Conservation (phyloP, 768 basidiomycete species). For the Dentipellis sp. region DNA sequence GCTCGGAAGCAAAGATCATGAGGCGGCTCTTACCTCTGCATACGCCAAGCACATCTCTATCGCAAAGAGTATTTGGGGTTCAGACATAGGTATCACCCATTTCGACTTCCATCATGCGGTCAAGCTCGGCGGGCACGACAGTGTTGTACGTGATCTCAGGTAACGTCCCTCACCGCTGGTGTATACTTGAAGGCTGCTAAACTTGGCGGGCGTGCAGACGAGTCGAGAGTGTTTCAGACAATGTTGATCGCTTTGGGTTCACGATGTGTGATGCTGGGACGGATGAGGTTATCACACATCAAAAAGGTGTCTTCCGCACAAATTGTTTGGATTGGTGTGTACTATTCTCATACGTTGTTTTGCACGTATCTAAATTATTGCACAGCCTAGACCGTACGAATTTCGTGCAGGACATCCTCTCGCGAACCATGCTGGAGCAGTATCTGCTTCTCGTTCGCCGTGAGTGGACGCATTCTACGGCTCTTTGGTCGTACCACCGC, state of each 20-base stretch:
- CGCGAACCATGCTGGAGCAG: slow-evolving; percentile 69
- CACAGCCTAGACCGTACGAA: slow-evolving; percentile 91
- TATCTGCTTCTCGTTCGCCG: slow-evolving; percentile 73
- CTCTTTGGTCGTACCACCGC: slow-evolving; percentile 81
- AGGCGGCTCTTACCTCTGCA: slow-evolving; percentile 71
- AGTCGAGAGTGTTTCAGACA: slow-evolving; percentile 45
- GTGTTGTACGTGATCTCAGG: slow-evolving; percentile 67
- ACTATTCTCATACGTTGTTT: background rate
- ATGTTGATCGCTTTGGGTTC: slow-evolving; percentile 78
- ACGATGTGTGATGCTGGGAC: slow-evolving; percentile 64
- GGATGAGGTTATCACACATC: slow-evolving; percentile 72
- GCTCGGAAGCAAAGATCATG: slow-evolving; percentile 87
- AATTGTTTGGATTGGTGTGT: slow-evolving; percentile 90
- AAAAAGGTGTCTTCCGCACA: slow-evolving; percentile 86
- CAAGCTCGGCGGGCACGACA: slow-evolving; percentile 77
- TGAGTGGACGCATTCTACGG: slow-evolving; percentile 60
- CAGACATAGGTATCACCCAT: slow-evolving; percentile 70
- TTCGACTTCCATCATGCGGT: slow-evolving; percentile 93
- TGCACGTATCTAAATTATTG: background rate
- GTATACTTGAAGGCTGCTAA: background rate
- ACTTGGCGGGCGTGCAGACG: slow-evolving; percentile 31
- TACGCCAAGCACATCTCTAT: slow-evolving; percentile 75
- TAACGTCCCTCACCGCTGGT: background rate
- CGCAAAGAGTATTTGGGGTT: slow-evolving; percentile 51
- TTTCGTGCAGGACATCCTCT: slow-evolving; percentile 93